Base-by-base conservation (phyloP, 768 basidiomycete species). In the Russula virescens region DNA sequence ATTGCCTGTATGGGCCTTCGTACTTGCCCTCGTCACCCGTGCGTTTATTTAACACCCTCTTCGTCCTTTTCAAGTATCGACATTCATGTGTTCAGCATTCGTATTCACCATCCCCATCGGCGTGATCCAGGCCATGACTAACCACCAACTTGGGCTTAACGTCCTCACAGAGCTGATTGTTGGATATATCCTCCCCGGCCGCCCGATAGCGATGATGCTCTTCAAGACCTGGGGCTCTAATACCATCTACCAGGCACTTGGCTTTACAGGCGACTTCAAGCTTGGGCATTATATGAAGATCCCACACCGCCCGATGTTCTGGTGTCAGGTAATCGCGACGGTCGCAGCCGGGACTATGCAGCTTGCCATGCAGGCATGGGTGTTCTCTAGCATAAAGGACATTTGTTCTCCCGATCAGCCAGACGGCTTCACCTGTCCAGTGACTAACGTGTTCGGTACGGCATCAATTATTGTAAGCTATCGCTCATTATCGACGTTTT, bases 151-250 rank as follows among this genome's bases (percentile, higher is more conserved):
- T 56, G 86, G 84, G 47, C 77, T 87, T n/a, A 80, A 81, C 69
- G 90, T 92, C 38, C 83, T 93, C 69, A 85, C 90, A 4, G 91
- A 93, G 73, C 76, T 91, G 46, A 84, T 93, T 64, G 83, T 91
- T 28, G 91, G 91, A 58, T 91, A 90, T 68, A 83, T 81, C 26
- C 79, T 89, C 46, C 91, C 90, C 14, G 90, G 91, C 2, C 81
- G 81, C 18, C 88, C 90, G 7, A 71, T 91, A 58, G 89, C 91
- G 0, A 89, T 84, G 80, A 90, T 92, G 89, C 76, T 91, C 77
- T 91, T 91, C 80, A 91, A 89, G 81, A 88, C 87, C 0, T 89
- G 80, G 79, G 88, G 89, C 35, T 89, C 88, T 68, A 85, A 87
- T 61, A 85, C 83, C 53, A 83, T 84, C 80, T 77, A 78, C 3